Base-by-base conservation (phyloP, 495 filamentous ascomycete genomes). In the Penicillium lividum region DNA sequence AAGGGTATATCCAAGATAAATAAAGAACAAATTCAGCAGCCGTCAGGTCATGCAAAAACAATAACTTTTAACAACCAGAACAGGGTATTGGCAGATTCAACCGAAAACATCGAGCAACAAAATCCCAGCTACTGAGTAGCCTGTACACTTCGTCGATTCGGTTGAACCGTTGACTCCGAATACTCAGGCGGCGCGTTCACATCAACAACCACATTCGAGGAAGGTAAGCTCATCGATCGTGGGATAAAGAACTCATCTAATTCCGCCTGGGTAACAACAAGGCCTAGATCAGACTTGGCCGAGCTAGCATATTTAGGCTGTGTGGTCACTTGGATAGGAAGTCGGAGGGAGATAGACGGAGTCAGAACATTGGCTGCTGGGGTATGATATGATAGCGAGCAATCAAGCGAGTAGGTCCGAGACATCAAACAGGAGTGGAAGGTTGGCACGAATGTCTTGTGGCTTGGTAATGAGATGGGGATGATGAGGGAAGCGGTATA, bases 341-440 rank as follows among this genome's bases (percentile, higher is more conserved):
- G 58, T 47, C 83, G 84, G 10, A 97, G 73, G 3, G 81, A 78
- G 15, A 93, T 60, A 3, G 72, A 79, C 3, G 86, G 81, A 27
- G 76, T 83, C 28, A 76, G 62, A 18, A 83, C 68, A 30, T 79
- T 78, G n/a, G 83, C 73, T 18, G 78, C 77, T 5, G 84, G 77
- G 0, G 84, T 82, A 53, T 85, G 81, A 42, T 90, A 73, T 4
- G 84, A 77, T 53, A 93, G 66, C 7, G 78, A 77, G 49, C 98
- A 73, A 43, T 89, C 86, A 22, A 97, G 78, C 8, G 80, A 76
- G 74, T 98, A 98, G 27, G 86, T 74, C 57, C 94, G 87, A 15
- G 88, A 89, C 30, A 89, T 77, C 63, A 96, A 82, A 73, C 94
- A 98, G 53, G 86, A 84, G 73, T 94, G 87, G 75, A 98, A 98